phyloP scores from a whole-genome alignment of 2,329 filamentous ascomycete species.

The Uncinocarpus reesii region DNA sequence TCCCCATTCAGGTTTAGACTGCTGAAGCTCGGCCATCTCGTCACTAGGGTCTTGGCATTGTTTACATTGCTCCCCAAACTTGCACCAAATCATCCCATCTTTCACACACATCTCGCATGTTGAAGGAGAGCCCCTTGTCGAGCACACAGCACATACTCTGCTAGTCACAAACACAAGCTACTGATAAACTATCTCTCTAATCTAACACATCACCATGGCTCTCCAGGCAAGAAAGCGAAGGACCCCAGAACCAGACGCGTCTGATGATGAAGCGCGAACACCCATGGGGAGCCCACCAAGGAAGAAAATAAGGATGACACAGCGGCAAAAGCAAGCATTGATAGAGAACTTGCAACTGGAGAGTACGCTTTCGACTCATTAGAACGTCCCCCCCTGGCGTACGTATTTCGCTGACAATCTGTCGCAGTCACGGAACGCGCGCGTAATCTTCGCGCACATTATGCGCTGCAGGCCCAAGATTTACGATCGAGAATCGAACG shows the following conservation, averaged over 20 bases:
- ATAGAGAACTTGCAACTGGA: conserved; percentile 86
- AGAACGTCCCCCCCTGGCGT: no score
- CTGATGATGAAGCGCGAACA: conserved; percentile 33
- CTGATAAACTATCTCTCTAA: not conserved
- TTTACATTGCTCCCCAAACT: conserved; percentile 14
- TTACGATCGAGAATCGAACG: conserved; percentile 80
- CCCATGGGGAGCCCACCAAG: conserved; percentile 50
- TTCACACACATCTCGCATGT: not conserved
- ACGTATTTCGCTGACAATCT: conserved; percentile 19
- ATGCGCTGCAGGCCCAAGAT: conserved; percentile 76
- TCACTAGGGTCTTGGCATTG: conserved; percentile 12
- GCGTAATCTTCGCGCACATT: conserved; percentile 77
- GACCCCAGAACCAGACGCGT: conserved; percentile 25
- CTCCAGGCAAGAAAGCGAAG: conserved; percentile 32
- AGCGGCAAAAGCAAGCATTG: conserved; percentile 70
- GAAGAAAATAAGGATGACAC: conserved; percentile 53
- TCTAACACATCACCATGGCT: conserved; percentile 26
- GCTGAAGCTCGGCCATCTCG: not conserved
- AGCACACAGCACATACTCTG: no score
- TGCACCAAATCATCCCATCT: not conserved
- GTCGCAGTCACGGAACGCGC: conserved; percentile 70
- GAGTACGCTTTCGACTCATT: conserved; percentile 45
- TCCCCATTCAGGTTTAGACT: conserved; percentile 10
- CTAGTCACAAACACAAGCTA: no score
- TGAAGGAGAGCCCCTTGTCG: no score